Base-by-base conservation (phyloP, 164 flowering plant genomes). In the Piper longum region DNA sequence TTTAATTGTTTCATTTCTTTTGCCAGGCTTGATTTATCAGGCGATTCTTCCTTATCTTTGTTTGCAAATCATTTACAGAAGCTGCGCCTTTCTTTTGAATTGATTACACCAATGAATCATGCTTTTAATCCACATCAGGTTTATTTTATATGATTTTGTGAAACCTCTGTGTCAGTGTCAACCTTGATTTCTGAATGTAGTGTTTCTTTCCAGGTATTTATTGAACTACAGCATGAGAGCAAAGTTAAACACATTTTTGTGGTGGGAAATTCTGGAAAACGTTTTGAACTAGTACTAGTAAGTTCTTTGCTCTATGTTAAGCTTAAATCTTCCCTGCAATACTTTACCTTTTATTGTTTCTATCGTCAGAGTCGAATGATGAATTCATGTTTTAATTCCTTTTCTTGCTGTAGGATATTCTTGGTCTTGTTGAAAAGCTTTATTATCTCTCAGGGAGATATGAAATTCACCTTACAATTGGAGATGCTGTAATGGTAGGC, bases 21-120 rank as follows among this genome's bases (percentile, higher is more conserved):
- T 52, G 59, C 57, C 64, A 67, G 64, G 43, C 71, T 95, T 43
- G 85, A 82, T 70, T 73, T 93, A 64, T 74, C 78, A 62, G 82
- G 77, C 62, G 75, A 83, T 62, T 75, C 66, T 72, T 67, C 60
- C 43, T 73, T 88, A 54, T 75, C 96, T 43, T 72, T 95, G 59
- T 82, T 91, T 60, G 97, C 99, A 57, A 87, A 87, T 66, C 97
- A 95, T 74, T 91, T 95, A 36, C 99, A 95, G 73, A 91, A 91
- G 81, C 71, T 95, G 79, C 84, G 84, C 7, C 65, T 95, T 19
- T 80, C 88, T 61, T 91, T 95, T 67, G 78, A 77, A 36, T 72
- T 95, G 73, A 65, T 82, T 45, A 80, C 89, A 65, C 91, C 95
- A 60, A 76, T 55, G 45, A 87, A 82, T 41, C 70, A 80, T 63